Base-by-base conservation (phyloP, 495 filamentous ascomycete species). In the Bacidia gigantensis region DNA sequence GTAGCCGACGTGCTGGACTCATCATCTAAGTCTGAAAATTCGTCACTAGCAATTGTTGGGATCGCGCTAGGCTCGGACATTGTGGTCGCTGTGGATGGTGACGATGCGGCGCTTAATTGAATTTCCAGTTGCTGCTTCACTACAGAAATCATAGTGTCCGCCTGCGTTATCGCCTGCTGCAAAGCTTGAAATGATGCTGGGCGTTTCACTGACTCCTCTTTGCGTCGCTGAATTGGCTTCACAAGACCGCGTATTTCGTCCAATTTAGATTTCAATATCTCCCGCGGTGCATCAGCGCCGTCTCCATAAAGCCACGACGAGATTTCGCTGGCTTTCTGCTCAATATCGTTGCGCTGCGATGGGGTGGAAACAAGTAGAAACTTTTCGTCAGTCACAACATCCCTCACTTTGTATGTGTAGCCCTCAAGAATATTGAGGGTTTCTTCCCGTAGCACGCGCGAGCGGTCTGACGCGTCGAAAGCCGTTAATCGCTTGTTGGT, bases 241-340 rank as follows among this genome's bases (percentile, higher is more conserved):
- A 66, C 35, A 67, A 74, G 47, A 74, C 82, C 3, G 80, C 83
- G 17, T 65, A 76, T 29, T 76, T 83, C 47, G 84, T 94, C 56
- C 72, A 84, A 41, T 32, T 50, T 50, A 32, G 40, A 24, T 47
- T 60, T 60, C 25, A 62, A 51, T 3, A 46, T 26, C 24, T 60
- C 57, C 12, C 57, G 54, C 39, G 23, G 69, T 0, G 92, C 88
- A 49, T 86, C 77, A 5, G 77, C 79, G 41, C 90, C 88, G 49
- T 89, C 87, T 32, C 75, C 84, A 62, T 95, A 94, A 26, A 98
- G 77, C 90, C 92, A 97, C 32, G 95, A 87, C 53, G 83, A 83
- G 11, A 82, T 77, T 17, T 77, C 78, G 26, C 73, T 74, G 39
- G 81, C 70, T 59, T 79, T 79, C 51, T 78, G 67, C 57, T 82